Base-by-base conservation (phyloP, 1,139 yeast species). In the Geotrichum histeridarum region DNA sequence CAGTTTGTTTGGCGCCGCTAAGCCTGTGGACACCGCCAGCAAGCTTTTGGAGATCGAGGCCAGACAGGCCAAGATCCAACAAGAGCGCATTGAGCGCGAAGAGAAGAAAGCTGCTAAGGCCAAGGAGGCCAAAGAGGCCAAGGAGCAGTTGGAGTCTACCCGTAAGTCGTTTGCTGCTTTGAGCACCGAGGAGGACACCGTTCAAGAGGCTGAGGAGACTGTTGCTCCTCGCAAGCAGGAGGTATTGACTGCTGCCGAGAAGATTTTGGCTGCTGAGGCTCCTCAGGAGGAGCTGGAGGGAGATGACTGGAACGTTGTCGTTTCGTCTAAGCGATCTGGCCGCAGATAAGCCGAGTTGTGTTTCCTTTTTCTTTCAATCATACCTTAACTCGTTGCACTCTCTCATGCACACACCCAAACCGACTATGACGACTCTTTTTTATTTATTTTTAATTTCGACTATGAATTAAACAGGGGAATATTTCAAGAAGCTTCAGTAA, bases 281-380 rank as follows among this genome's bases (percentile, higher is more conserved):
- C 74, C 78, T 42, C 64, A 69, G 39, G 69, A 64, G 48, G 74
- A 77, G 52, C 69, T 79, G 32, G 76, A 72, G 48, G 72, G 70
- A 54, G 85, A 74, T 57, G 86, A 82, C 49, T 83, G 88, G 88
- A 82, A 82, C 70, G 81, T 79, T 63, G 87, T 82, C 62, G 77
- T 80, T 63, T 79, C 80, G 64, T 18, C 32, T 43, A 63, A 61
- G 58, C 54, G 56, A 33, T 22, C 48, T 30, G 56, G 56, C 7
- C 54, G 58, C 37, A 42, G 54, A 39, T 54, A 42, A 18, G 22
- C n/a, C 9, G 32, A 22, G 27, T 22, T 22, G 27, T 22, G 27
- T 22, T 22, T 22, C 27, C 27, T 22, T 22, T 22, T 22, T 22
- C 27, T 22, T 22, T 22, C 27, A 22, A 22, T 22, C 27, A 22